Conservation (phyloP, 306 rosid species). For the Castanea mollissima region DNA sequence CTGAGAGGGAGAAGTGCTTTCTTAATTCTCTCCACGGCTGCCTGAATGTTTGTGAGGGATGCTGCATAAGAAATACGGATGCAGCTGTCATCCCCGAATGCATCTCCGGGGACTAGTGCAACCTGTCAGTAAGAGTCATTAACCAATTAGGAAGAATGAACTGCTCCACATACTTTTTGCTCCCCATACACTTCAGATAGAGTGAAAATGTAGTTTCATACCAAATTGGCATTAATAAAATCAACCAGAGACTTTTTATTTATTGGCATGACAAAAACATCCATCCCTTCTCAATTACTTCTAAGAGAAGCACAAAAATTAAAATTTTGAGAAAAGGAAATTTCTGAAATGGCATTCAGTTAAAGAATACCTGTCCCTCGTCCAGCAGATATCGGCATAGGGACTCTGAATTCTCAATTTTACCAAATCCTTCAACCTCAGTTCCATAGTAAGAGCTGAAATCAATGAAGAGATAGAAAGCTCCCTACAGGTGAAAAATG, state of each 20-base stretch:
- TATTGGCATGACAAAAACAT: background rate
- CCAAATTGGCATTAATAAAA: background rate
- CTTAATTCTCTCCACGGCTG: constrained; percentile 83
- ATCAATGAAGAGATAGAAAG: constrained; percentile 90
- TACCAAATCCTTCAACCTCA: constrained; percentile 84
- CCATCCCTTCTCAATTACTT: background rate
- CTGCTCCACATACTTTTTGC: background rate
- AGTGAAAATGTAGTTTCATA: background rate
- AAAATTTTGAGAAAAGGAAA: background rate
- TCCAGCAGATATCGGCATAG: constrained; percentile 80
- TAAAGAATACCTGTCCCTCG: constrained; percentile 71
- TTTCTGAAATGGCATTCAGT: background rate
- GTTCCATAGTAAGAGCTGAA: constrained; percentile 79
- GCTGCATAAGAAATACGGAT: constrained; percentile 88
- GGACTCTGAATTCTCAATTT: constrained; percentile 74
- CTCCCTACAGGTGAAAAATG: constrained; percentile 65
- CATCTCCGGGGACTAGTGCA: constrained; percentile 91
- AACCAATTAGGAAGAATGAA: background rate
- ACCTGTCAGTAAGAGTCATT: constrained; percentile 53
- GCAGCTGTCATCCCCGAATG: constrained; percentile 85
- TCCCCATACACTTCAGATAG: background rate
- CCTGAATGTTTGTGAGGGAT: constrained; percentile 72
- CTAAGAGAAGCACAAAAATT: background rate
- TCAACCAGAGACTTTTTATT: background rate
- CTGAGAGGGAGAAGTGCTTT: constrained; percentile 49